Conservation (phyloP, 2,329 filamentous ascomycete genomes). For the Ophiocordyceps sinensis region DNA sequence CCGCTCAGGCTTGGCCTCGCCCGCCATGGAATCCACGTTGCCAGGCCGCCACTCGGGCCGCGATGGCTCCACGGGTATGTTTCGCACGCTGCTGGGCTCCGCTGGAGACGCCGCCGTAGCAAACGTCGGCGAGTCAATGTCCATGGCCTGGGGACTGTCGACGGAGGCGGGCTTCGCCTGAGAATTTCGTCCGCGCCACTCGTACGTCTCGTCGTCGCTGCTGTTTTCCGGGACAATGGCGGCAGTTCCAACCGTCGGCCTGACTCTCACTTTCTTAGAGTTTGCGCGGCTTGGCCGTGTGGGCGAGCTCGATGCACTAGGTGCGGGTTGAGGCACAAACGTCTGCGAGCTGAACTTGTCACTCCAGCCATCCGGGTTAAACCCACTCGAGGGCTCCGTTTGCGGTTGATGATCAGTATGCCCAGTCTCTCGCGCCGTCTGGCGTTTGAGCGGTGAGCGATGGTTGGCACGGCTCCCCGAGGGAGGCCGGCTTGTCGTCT, state of each 20-base stretch:
- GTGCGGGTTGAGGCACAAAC: conserved; percentile 31
- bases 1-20: conserved; percentile 6
- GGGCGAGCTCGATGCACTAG: conserved; percentile 26
- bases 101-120: conserved; percentile 10
- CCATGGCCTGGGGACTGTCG: conserved; percentile 46
- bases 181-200: conserved; percentile 20
- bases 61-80: conserved; percentile 43
- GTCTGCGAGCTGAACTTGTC: conserved; percentile 39
- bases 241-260: conserved; percentile 29
- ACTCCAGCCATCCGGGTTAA: conserved; percentile 39
- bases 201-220: conserved; percentile 24
- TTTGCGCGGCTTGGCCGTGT: conserved; percentile 27
- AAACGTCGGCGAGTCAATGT: conserved; percentile 41
- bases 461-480: conserved; percentile 24
- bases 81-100: conserved; percentile 23
- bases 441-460: conserved; percentile 22
- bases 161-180: conserved; percentile 13
- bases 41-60: conserved; percentile 45
- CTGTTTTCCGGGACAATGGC: conserved; percentile 33
- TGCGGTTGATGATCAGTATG: conserved; percentile 9
- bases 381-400: conserved; percentile 17
- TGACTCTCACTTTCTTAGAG: conserved; percentile 46
- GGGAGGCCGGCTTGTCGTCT: conserved; percentile 17
- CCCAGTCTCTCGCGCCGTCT: conserved; percentile 7
- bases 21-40: conserved; percentile 18